A percentile compares a stretch with the other conserved stretches of the same genome.
These are phyloP conservation scores for Malbranchea zuffiana DNA, from an alignment of 2,329 filamentous ascomycete species.

Conservation along the genomic window DNA sequence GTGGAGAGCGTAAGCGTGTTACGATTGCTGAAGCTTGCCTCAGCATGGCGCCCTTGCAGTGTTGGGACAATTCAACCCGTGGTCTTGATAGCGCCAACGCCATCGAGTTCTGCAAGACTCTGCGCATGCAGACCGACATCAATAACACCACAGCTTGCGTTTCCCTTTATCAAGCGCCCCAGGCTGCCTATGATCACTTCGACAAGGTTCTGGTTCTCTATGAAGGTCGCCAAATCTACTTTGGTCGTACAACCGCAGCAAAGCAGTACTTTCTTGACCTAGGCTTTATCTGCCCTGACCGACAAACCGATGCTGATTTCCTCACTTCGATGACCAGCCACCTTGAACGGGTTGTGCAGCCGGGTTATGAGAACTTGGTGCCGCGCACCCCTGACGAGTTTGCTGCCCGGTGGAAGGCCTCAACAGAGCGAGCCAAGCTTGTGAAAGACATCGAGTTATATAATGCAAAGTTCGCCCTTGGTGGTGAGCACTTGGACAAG, in stretches of 20 bases:
- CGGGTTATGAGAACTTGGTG: constrained; percentile 41
- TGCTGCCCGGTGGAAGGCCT: constrained; percentile 46
- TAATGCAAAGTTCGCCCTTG: constrained; percentile 31
- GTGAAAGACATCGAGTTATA: constrained; percentile 35
- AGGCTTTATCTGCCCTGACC: constrained; percentile 60
- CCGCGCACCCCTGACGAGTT: constrained; percentile 63
- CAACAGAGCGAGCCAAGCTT: constrained; percentile 35
- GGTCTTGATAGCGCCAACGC: constrained; percentile 59
- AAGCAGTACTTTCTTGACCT: constrained; percentile 64
- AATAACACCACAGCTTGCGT: constrained; percentile 76
- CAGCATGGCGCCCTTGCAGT: constrained; percentile 58
- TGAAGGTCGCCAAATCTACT: constrained; percentile 62
- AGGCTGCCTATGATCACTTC: constrained; percentile 67
- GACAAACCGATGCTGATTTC: constrained; percentile 72
- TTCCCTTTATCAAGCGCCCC: constrained; percentile 72
- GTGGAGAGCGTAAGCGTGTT: constrained; percentile 68
- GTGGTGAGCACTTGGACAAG: constrained; percentile 40
- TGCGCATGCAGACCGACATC: constrained; percentile 70
- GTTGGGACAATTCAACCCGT: constrained; percentile 65
- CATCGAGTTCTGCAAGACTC: constrained; percentile 54
- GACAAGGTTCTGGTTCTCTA: constrained; percentile 79
- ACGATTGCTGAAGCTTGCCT: constrained; percentile 75
- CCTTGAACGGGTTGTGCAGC: constrained; percentile 64
- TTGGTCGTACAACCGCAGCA: constrained; percentile 56
- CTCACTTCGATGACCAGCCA: constrained; percentile 70